Percentiles rank a stretch among this genome's conserved stretches.
These are phyloP conservation scores for Sporothrix schenckii DNA, from an alignment of 2,329 filamentous ascomycete genomes.

Conservation along the genomic window DNA sequence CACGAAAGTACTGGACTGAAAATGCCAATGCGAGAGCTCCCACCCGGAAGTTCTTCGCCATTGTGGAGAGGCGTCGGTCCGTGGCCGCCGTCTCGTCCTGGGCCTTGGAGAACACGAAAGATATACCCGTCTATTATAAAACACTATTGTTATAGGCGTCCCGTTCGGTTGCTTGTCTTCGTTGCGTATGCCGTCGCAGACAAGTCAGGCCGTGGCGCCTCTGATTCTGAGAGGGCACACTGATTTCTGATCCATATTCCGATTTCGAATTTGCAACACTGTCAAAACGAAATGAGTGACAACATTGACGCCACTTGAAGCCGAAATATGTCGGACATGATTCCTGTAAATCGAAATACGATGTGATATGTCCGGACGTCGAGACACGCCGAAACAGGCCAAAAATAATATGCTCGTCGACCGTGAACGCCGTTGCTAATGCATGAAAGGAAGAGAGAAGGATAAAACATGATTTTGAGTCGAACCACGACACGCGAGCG, in stretches of 20 bases:
- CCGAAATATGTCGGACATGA: not conserved
- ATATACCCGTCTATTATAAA: slow-evolving; percentile 11
- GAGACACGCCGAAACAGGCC: not conserved
- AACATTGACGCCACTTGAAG: not conserved
- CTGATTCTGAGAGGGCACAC: not conserved
- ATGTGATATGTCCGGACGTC: no score
- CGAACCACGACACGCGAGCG: no score
- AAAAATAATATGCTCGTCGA: not conserved
- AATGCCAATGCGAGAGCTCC: not conserved
- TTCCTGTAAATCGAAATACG: not conserved
- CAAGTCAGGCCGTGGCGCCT: not conserved
- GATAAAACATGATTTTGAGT: not conserved
- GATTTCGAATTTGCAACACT: not conserved
- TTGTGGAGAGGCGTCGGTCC: not conserved
- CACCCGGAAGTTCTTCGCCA: not conserved
- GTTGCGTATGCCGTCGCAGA: not conserved
- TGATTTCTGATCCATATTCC: not conserved
- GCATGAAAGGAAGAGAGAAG: not conserved
- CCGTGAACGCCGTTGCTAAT: slow-evolving; percentile 28
- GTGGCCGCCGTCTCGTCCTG: not conserved
- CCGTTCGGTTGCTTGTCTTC: not conserved
- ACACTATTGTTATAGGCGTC: not conserved
- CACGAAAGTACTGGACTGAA: not conserved
- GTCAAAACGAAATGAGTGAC: not conserved
- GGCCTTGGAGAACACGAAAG: not conserved